Conservation (phyloP, 1,284 basidiomycete species). For the Trametes hirsuta region DNA sequence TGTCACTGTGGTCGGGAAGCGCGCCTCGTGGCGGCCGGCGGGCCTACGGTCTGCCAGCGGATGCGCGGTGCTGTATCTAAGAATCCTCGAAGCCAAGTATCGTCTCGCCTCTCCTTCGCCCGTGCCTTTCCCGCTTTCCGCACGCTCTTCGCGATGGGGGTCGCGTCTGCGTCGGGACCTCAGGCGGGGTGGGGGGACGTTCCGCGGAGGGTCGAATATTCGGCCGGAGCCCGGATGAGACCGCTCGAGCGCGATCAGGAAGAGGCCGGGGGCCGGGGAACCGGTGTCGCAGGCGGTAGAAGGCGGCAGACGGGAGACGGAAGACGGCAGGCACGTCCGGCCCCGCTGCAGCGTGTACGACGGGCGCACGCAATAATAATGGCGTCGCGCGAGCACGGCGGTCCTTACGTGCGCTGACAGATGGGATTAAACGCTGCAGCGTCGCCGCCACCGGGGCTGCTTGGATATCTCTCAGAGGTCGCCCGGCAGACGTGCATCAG, state of each 20-base stretch:
- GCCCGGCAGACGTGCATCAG: neutral
- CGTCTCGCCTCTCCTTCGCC: neutral
- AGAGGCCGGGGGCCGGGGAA: neutral
- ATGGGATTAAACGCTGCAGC: too few species aligned
- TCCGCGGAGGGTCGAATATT: neutral
- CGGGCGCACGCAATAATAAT: neutral
- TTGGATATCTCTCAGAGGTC: too few species aligned
- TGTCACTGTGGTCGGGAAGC: neutral
- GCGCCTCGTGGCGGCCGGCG: neutral
- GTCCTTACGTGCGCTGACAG: neutral
- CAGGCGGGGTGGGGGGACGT: neutral
- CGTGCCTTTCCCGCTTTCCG: neutral
- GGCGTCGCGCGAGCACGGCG: neutral
- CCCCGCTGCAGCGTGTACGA: neutral
- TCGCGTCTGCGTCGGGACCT: neutral
- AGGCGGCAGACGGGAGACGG: neutral
- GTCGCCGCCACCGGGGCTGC: neutral
- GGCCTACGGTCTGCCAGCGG: constrained; percentile 7
- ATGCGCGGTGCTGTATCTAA: neutral
- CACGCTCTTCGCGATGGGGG: neutral
- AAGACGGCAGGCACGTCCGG: too few species aligned
- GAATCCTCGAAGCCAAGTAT: neutral
- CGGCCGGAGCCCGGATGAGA: neutral
- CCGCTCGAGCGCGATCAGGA: neutral
- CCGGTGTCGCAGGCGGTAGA: neutral